Evolutionary conservation across 805 yeast species (phyloP), one percentile per base, ranked within the genome.

Genomic region (Candida parachauliodes): DNA sequence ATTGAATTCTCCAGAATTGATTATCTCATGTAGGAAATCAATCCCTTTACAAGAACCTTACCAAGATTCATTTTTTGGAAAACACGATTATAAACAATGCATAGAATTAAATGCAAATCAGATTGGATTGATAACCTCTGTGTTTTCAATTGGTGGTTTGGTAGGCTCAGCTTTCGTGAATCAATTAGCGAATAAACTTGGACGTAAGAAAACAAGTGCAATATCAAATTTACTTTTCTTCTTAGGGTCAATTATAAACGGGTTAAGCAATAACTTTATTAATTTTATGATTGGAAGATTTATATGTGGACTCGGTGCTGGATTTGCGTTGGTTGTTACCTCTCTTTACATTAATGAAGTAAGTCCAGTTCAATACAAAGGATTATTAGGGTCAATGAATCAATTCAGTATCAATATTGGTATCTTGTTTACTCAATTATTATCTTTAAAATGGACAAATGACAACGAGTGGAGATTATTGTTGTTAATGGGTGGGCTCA

Each of bases 401-500:
- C 98, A 93, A 62, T 83, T 88, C 2, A 78, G 84, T 19, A 81
- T 88, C 41, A 93, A 89, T 51, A 47, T 82, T 15, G 98, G 98
- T 0, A 93, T 93, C 32, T 64, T 91, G 26, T 42, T 80, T 15
- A 84, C 96, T 0, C 98, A 91, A 60, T 44, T 79, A 3, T 57
- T 86, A 11, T 94, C 96, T 0, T 65, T 86, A 8, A 46, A 52
- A 20, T 82, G 82, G 79, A 78, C 93, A 16, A 79, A 76, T 38
- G 68, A 74, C 30, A 60, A 64, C 24, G 67, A 74, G 32, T 93
- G 98, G 98, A 72, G 97, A 46, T 63, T 56, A 32, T 68, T 91
- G 6, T 62, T 93, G 31, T 60, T 77, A n/a, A 57, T 70, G 20
- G 96, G 88, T 0, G 67, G 75, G 2, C 40, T 71, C 0, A 47